Base-by-base conservation (phyloP, 257 asterid species). In the Solanum medicagineum region DNA sequence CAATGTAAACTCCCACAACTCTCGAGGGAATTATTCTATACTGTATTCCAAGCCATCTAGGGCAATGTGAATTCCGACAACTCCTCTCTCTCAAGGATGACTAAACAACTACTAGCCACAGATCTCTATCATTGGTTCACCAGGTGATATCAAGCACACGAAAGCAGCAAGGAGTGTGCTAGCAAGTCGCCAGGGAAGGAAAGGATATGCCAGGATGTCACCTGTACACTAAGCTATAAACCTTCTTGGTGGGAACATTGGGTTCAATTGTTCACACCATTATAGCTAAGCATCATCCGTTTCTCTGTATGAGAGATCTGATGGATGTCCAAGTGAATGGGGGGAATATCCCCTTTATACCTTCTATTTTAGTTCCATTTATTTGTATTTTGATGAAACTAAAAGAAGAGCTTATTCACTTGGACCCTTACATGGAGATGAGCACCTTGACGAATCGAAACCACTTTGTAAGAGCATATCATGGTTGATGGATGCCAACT, bases 401-500 rank as follows among this genome's bases (percentile, higher is more conserved):
- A 26, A 62, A 44, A 63, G 32, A 7, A 19, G 44, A 36, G 24
- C 66, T 84, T 77, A 55, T 88, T 77, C 16, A 90, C 87, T 81
- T 84, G 90, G 69, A 75, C 88, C 87, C 90, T 88, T 91, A 86
- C 89, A 81, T 20, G 98, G 95, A 73, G 98, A 93, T 4, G 94
- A 89, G 54, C 92, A 81, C 87, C 92, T 95, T 12, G 97, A 89
- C 42, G 92, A 65, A 66, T 91, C 93, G 84, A 91, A 92, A 83
- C 92, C 97, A 86, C 92, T 95, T 85, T 93, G 99, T 81, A 93
- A 84, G 74, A 94, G 94, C 91, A 94, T 96, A 68, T 93, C 98
- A 83, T 92, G 98, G 84, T 96, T 96, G 87, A 96, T 93, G 26
- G 98, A 91, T 5, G 99, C 99, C 70, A 96, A 89, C 91, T 94